Evolutionary conservation across 495 filamentous ascomycete species (phyloP).

Genomic region (Neurospora sp.): DNA sequence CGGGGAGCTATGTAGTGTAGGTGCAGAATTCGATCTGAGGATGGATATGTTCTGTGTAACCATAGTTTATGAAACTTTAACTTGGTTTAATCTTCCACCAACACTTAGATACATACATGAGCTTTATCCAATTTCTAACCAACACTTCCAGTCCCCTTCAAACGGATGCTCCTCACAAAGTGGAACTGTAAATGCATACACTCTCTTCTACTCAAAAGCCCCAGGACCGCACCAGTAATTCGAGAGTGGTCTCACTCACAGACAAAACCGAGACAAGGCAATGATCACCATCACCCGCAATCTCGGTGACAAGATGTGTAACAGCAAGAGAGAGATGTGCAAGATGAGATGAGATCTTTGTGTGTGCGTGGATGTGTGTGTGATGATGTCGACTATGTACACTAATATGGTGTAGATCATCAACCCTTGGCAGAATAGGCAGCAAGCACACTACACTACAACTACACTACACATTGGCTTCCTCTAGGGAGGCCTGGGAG

Average conservation of each 20-base stretch:
- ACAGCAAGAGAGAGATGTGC: not conserved
- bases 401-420: too few species aligned
- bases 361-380: too few species aligned
- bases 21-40: too few species aligned
- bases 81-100: too few species aligned
- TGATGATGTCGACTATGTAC: too few species aligned
- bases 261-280: not conserved
- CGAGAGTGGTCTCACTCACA: not conserved
- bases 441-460: not conserved
- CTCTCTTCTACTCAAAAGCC: too few species aligned
- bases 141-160: not conserved
- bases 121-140: not conserved
- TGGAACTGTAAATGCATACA: too few species aligned
- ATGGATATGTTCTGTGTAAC: too few species aligned
- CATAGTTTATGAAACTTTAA: too few species aligned
- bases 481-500: not conserved
- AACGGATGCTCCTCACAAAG: not conserved
- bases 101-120: too few species aligned
- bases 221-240: too few species aligned
- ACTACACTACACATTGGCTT: not conserved
- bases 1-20: not conserved
- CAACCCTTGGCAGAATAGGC: not conserved
- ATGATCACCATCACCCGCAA: not conserved
- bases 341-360: not conserved
- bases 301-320: not conserved